phyloP scores from a whole-genome alignment of 805 yeast genomes.

The Kregervanrija fluxuum region DNA sequence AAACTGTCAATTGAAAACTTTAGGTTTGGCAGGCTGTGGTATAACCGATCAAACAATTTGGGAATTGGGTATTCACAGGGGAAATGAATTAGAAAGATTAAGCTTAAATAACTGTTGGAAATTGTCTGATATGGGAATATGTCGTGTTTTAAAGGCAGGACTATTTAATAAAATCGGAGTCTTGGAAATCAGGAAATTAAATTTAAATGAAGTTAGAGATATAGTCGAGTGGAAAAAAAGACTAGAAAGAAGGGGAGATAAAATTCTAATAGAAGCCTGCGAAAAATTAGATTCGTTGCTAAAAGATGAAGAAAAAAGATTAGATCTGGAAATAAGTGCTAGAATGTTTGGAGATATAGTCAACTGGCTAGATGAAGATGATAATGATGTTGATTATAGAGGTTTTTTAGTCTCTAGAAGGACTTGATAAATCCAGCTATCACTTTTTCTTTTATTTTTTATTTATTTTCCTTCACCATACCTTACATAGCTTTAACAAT shows the following conservation, averaged over 20 bases:
- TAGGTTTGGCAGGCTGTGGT: conserved; percentile 86
- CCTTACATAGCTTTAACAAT: too few species aligned
- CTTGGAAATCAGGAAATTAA: conserved; percentile 65
- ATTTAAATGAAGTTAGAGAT: conserved; percentile 52
- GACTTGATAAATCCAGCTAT: not conserved
- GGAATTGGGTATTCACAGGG: conserved; percentile 59
- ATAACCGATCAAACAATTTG: conserved; percentile 72
- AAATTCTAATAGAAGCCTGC: conserved; percentile 69
- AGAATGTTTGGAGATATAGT: conserved; percentile 55
- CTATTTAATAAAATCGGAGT: conserved; percentile 59
- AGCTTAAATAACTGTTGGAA: conserved; percentile 67
- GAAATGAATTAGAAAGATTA: conserved; percentile 46
- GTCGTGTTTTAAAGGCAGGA: conserved; percentile 32
- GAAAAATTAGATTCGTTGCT: conserved; percentile 56
- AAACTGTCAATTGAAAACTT: conserved; percentile 53
- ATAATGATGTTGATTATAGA: conserved; percentile 4
- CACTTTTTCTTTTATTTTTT: not conserved
- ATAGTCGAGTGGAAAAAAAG: conserved; percentile 62
- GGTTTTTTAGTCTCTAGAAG: conserved; percentile 7
- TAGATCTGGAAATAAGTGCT: conserved; percentile 51
- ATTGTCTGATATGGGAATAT: conserved; percentile 25
- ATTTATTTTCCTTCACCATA: too few species aligned
- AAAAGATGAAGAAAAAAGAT: conserved; percentile 49
- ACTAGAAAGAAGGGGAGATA: conserved; percentile 32
- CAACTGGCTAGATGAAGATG: conserved; percentile 51